Evolutionary conservation across 1,284 basidiomycete species (phyloP), one percentile per base, ranked within the genome.

Genomic region (Chalciporus sp.): DNA sequence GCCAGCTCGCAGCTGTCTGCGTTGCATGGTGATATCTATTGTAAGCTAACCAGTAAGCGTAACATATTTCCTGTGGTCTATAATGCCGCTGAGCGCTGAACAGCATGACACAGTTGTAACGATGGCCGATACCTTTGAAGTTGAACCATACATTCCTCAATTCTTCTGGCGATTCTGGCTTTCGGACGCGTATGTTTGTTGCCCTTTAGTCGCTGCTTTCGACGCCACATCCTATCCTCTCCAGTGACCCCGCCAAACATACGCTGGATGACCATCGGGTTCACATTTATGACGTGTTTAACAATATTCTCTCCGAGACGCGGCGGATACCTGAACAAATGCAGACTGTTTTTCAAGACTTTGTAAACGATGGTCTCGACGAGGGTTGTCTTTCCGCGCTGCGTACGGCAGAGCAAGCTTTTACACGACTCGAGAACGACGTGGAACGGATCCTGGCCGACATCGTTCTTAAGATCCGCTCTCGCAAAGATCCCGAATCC

Each of bases 201-300:
- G 31, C 16, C 17, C 33, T 27, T 7, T 7, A 23, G 17, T 11
- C 23, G 16, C 23, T 16, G 9, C 16, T 11, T 20, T 19, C 17
- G 5, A 23, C 47, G 40, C 40, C 29, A 1, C 3, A 6, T 11
- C 1, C 1, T 19, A 19, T 12, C 28, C 20, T 40, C 29, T 33
- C 7, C 47, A 71, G 70, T 27, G 62, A 68, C 37, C 64, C 71
- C 14, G 57, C 53, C 43, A 69, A 63, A 43, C 67, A 51, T 58
- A 61, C 63, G 29, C 62, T 65, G 27, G 68, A 66, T 62, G 56
- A 69, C 60, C 67, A 78, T 29, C 72, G 78, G n/a, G 56, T 83
- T 31, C 81, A 83, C 60, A 62, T 76, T 5, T 83, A 81, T 56
- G 76, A 83, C 57, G 72, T 79, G 4, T 80, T 78, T 58, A 69